Percentiles rank a stretch among this genome's conserved stretches.
Conservation (phyloP, 345 rosid genomes). For the Eucalyptus pumila region DNA sequence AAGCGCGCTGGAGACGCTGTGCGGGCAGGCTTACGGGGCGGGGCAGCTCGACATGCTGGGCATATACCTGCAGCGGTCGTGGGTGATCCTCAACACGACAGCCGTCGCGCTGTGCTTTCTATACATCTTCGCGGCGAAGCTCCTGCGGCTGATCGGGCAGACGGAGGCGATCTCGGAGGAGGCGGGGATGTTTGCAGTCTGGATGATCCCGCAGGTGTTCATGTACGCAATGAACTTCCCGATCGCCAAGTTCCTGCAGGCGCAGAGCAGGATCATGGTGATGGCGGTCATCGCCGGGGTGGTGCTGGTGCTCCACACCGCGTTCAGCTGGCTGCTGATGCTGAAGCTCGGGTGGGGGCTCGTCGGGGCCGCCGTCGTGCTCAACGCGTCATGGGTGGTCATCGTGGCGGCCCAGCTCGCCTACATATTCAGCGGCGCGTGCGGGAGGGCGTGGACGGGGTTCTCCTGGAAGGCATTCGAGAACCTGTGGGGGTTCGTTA, state of each 20-base stretch:
- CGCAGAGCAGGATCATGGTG: constrained; percentile 81
- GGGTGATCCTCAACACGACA: constrained; percentile 42
- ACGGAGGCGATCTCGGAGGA: constrained; percentile 38
- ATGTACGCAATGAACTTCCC: constrained; percentile 73
- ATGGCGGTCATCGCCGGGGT: constrained; percentile 54
- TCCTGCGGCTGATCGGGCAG: constrained; percentile 55
- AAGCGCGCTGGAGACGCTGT: constrained; percentile 85
- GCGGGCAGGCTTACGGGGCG: constrained; percentile 94
- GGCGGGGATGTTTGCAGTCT: constrained; percentile 50
- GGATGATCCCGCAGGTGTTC: constrained; percentile 82
- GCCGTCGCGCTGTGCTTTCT: constrained; percentile 39
- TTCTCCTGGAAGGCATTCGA: constrained; percentile 31
- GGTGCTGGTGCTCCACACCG: constrained; percentile 39
- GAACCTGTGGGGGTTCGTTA: constrained; percentile 19
- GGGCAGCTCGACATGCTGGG: constrained; percentile 80
- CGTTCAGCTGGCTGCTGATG: constrained; percentile 52
- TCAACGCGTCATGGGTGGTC: constrained; percentile 15
- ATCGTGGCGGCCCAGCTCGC: constrained; percentile 26
- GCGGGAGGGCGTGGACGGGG: constrained; percentile 34
- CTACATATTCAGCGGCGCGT: constrained; percentile 52
- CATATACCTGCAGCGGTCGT: constrained; percentile 75
- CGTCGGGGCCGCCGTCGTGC: constrained; percentile 22
- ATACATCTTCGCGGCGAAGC: constrained; percentile 44
- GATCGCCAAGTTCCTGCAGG: constrained; percentile 60
- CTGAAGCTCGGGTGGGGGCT: constrained; percentile 20